phyloP scores from a whole-genome alignment of 148 eudicot genomes.

The Amaranthus palmeri region DNA sequence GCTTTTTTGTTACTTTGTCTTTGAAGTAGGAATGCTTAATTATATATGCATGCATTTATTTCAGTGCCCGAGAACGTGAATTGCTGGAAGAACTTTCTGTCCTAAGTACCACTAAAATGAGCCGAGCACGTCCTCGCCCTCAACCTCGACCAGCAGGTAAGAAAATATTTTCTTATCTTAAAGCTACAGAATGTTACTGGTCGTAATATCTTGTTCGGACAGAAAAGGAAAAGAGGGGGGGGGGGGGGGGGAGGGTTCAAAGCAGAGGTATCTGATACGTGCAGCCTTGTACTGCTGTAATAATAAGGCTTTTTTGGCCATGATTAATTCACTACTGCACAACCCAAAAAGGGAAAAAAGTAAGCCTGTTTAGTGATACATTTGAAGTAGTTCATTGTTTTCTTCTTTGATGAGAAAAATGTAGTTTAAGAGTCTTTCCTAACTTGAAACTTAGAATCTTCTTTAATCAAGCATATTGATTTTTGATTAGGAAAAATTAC shows the following conservation, averaged over 20 bases:
- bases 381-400: neutral
- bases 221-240: no score
- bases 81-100: conserved; percentile 83
- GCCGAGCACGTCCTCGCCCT: conserved; percentile 59
- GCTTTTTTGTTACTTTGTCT: neutral
- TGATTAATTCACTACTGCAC: neutral
- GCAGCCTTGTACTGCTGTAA: neutral
- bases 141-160: conserved; percentile 59
- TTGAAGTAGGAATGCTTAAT: neutral
- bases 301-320: neutral
- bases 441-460: neutral
- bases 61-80: conserved; percentile 74
- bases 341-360: neutral
- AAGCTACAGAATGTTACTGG: neutral
- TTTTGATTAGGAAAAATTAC: no score
- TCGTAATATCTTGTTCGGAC: neutral
- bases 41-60: conserved; percentile 4
- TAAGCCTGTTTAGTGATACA: neutral
- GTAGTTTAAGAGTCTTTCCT: neutral
- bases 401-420: neutral
- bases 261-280: no score
- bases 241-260: neutral
- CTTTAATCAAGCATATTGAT: neutral
- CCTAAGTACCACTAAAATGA: conserved; percentile 43
- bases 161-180: conserved; percentile 8